Evolutionary conservation across 2,329 filamentous ascomycete genomes (phyloP).

Genomic region (Fusarium bactridioides): DNA sequence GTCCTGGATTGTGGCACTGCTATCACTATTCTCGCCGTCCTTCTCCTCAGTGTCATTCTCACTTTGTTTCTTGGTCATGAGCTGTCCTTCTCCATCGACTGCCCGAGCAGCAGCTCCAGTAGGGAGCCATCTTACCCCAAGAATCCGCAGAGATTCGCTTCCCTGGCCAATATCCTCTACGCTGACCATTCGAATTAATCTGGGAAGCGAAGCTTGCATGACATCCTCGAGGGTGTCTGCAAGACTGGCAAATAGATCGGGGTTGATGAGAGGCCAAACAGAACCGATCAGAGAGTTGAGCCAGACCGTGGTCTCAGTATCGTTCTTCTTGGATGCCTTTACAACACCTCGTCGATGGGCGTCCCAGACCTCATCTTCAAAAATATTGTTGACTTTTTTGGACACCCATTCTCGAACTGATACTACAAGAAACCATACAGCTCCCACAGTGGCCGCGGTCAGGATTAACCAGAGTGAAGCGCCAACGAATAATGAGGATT

Average conservation of each 20-base stretch:
- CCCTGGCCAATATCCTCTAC: conserved; percentile 80
- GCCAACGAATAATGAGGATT: conserved; percentile 30
- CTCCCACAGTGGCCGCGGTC: conserved; percentile 37
- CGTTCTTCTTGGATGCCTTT: conserved; percentile 49
- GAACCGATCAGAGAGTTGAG: conserved; percentile 73
- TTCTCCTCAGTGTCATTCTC: conserved; percentile 46
- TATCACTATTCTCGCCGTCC: conserved; percentile 49
- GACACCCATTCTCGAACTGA: conserved; percentile 66
- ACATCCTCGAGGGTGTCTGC: conserved; percentile 79
- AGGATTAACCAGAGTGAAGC: conserved; percentile 40
- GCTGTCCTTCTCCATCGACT: conserved; percentile 65
- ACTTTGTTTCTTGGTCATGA: conserved; percentile 51
- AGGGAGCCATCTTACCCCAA: conserved; percentile 76
- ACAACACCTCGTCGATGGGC: conserved; percentile 64
- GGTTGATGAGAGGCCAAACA: conserved; percentile 79
- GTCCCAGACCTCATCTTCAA: conserved; percentile 76
- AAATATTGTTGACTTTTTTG: conserved; percentile 68
- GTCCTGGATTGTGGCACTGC: conserved; percentile 50
- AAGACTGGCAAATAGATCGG: conserved; percentile 74
- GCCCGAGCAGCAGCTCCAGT: conserved; percentile 72
- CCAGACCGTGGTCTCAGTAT: conserved; percentile 74
- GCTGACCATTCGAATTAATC: conserved; percentile 75
- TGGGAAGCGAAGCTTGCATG: conserved; percentile 79
- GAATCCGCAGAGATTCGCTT: conserved; percentile 73
- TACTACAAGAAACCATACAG: conserved; percentile 49